Evolutionary conservation across 1,139 yeast genomes (phyloP), one percentile per base, ranked within the genome.

Genomic region (Sugiyamaella paludigena): DNA sequence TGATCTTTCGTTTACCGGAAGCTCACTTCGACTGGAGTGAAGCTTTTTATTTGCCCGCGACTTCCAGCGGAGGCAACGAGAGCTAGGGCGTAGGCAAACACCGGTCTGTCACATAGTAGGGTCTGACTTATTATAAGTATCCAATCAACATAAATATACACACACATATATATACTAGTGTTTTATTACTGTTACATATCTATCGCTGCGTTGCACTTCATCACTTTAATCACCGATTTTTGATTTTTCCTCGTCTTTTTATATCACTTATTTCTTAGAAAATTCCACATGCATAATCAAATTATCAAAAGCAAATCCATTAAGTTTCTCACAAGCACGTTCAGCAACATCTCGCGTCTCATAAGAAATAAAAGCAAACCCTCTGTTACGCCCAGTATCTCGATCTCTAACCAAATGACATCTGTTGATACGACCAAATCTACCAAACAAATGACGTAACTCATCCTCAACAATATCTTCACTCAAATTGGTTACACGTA

Each of bases 301-400:
- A 64, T 86, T 86, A 77, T 86, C 88, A 78, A 86, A 84, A 77
- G 97, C 96, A 75, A 81, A 85, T 63, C 97, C 97, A 68, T 92
- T 80, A 71, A 89, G 79, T 58, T 75, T 75, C 57, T 85, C 83
- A 72, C 85, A 76, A 43, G 97, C 98, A 58, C 69, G 71, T 70
- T 86, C 84, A 42, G 98, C 98, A 61, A 74, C 75, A 50, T 71
- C 69, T 64, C 81, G 84, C 53, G 83, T 75, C 44, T 78, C 79
- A 71, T 87, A 91, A 50, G 94, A 84, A 58, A 91, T 95, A 69
- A 88, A 92, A n/a, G 98, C 98, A 70, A 91, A 83, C 61, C 99
- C 99, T 74, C 92, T 85, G 50, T 96, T 87, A 69, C 85, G 85
- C 56, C 96, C 95, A 30, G 98, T 92, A 62, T 87, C 96, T 73